These are phyloP conservation scores for Verbascum thapsus DNA, from an alignment of 257 asterid species.

Conservation along the genomic window DNA sequence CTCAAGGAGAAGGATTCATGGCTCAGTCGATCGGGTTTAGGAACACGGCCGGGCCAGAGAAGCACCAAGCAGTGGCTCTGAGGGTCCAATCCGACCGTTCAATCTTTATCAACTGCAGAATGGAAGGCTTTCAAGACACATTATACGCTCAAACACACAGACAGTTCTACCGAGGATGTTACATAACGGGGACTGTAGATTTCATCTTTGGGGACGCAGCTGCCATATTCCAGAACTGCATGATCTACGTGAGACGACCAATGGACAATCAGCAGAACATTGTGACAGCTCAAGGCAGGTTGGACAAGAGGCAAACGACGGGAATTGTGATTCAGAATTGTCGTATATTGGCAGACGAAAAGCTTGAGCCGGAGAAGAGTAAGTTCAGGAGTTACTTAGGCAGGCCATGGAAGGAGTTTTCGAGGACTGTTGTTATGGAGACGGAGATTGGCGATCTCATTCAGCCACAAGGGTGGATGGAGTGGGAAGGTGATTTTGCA, in stretches of 20 bases:
- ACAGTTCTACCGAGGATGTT: conserved; percentile 76
- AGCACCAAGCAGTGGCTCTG: conserved; percentile 90
- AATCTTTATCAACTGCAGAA: conserved; percentile 69
- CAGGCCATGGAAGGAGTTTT: conserved; percentile 73
- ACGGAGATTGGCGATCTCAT: conserved; percentile 66
- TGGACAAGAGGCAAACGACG: conserved; percentile 58
- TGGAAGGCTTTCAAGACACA: conserved; percentile 77
- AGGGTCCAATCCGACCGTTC: conserved; percentile 73
- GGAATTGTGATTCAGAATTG: conserved; percentile 77
- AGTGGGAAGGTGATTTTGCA: conserved; percentile 60
- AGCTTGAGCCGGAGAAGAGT: conserved; percentile 52
- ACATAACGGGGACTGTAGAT: conserved; percentile 72
- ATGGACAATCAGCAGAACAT: conserved; percentile 59
- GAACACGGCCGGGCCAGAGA: conserved; percentile 90
- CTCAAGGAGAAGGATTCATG: conserved; percentile 66
- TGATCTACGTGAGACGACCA: conserved; percentile 61
- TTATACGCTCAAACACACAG: conserved; percentile 68
- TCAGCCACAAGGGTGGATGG: conserved; percentile 67
- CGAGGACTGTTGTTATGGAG: conserved; percentile 76
- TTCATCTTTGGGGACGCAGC: conserved; percentile 86
- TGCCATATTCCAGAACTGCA: conserved; percentile 73
- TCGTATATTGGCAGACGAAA: conserved; percentile 50
- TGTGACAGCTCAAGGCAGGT: conserved; percentile 72
- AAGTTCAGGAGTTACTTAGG: conserved; percentile 70
- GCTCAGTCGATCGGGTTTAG: conserved; percentile 82